A percentile compares a stretch with the other conserved stretches of the same genome.
These are phyloP conservation scores for Diatrype stigma DNA, from an alignment of 2,329 filamentous ascomycete species.

Conservation along the genomic window DNA sequence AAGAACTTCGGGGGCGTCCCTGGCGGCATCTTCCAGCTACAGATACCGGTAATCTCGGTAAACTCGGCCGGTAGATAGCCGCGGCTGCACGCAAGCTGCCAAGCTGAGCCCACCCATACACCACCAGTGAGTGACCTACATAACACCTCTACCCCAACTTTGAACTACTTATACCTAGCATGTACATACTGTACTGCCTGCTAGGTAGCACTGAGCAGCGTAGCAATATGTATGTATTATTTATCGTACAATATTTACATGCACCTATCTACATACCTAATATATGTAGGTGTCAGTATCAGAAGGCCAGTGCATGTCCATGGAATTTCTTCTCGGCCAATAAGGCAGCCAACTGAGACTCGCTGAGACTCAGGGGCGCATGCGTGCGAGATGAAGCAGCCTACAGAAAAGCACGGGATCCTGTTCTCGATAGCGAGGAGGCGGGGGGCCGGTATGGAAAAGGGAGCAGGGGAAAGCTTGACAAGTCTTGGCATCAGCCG, in stretches of 20 bases:
- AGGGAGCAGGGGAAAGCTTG: background rate
- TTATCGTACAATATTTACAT: too few relatives aligned
- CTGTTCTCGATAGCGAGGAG: too few relatives aligned
- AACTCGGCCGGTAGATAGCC: background rate
- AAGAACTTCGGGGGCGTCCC: background rate
- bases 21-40: background rate
- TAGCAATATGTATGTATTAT: too few relatives aligned
- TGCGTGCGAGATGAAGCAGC: background rate
- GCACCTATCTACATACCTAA: too few relatives aligned
- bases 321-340: background rate
- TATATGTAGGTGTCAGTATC: too few relatives aligned
- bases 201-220: too few relatives aligned
- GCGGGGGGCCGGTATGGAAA: background rate
- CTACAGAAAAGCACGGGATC: background rate
- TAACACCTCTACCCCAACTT: too few relatives aligned
- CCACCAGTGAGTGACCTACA: background rate
- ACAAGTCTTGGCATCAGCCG: background rate
- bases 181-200: too few relatives aligned
- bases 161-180: too few relatives aligned
- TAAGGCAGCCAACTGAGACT: background rate
- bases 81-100: background rate
- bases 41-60: background rate
- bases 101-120: background rate
- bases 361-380: background rate
- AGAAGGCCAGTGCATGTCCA: background rate